These are phyloP conservation scores for Gynochthodes officinalis DNA, from an alignment of 257 asterid species.

Conservation along the genomic window DNA sequence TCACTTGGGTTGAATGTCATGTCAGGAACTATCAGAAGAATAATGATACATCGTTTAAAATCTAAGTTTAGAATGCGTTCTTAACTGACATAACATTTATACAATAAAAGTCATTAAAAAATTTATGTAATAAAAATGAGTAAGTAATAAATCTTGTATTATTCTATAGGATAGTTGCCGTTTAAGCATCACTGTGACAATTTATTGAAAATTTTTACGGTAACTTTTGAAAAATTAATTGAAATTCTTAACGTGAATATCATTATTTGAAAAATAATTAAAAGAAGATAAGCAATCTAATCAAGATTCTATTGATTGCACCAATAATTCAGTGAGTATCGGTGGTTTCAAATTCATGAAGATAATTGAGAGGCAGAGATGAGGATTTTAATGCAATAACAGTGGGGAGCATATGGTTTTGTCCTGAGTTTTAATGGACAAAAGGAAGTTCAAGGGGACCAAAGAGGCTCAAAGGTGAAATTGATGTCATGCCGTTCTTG, in stretches of 20 bases:
- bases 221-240: no score
- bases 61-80: no score
- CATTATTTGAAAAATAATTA: no score
- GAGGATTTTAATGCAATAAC: conserved; percentile 1
- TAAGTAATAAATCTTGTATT: no score
- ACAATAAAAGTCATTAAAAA: no score
- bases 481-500: neutral
- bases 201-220: no score
- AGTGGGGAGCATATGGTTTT: neutral
- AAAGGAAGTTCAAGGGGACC: neutral
- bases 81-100: no score
- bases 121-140: no score
- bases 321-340: neutral
- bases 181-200: no score
- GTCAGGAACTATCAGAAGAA: neutral
- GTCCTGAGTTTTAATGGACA: neutral
- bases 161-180: no score
- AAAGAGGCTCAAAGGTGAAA: neutral
- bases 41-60: no score
- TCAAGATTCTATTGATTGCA: neutral
- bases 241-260: no score
- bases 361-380: neutral
- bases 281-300: neutral
- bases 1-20: neutral
- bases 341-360: neutral